Conservation (phyloP, 164 flowering plant species). For the Nymphaea thermarum region DNA sequence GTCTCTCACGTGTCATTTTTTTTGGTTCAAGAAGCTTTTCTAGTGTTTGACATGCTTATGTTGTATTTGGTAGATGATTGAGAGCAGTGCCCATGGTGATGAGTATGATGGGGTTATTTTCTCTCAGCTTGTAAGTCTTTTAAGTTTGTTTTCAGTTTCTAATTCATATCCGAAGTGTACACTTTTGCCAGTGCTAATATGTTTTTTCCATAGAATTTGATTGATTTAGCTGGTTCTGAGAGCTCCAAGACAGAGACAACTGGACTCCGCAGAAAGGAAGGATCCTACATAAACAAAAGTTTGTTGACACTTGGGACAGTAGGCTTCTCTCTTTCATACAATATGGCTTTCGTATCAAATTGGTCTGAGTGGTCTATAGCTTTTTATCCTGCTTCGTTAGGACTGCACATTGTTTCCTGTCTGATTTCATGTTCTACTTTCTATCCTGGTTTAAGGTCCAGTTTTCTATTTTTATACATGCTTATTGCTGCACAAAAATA, state of each 20-base stretch:
- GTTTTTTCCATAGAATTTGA: slow-evolving; percentile 56
- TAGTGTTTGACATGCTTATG: background rate
- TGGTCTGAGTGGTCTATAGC: background rate
- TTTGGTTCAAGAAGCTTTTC: too few relatives aligned
- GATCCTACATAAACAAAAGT: slow-evolving; percentile 96
- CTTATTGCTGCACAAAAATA: too few relatives aligned
- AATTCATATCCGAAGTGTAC: background rate
- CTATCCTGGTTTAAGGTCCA: too few relatives aligned
- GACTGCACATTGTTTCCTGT: too few relatives aligned
- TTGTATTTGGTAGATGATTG: slow-evolving; percentile 67
- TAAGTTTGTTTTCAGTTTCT: background rate
- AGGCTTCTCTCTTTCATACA: slow-evolving; percentile 8
- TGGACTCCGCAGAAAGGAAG: slow-evolving; percentile 95
- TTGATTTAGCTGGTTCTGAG: slow-evolving; percentile 99
- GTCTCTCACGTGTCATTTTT: too few relatives aligned
- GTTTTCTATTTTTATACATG: too few relatives aligned
- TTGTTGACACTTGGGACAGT: slow-evolving; percentile 99
- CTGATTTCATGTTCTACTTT: too few relatives aligned
- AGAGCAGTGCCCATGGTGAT: slow-evolving; percentile 89
- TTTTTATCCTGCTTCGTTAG: too few relatives aligned
- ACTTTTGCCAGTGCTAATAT: background rate
- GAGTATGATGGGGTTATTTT: slow-evolving; percentile 96
- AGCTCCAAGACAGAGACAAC: slow-evolving; percentile 99
- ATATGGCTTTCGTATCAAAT: background rate
- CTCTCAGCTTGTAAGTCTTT: slow-evolving; percentile 80